Percentiles rank a stretch among this genome's conserved stretches.
Evolutionary conservation across 768 basidiomycete species (phyloP).

Genomic region (Russula olivacea): DNA sequence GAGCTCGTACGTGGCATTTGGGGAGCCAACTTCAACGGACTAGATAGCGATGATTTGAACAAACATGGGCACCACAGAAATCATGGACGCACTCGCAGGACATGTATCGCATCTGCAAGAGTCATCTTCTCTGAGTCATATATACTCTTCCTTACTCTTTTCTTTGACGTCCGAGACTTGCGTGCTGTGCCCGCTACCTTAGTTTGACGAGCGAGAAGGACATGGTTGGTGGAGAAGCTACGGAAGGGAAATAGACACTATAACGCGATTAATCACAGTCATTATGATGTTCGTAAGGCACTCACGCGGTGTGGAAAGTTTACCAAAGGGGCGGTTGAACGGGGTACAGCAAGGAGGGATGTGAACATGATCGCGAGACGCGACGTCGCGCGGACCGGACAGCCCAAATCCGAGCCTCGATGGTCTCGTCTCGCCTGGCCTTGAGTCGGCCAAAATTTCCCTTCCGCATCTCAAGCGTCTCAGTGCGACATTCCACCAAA

Average conservation of each 20-base stretch:
- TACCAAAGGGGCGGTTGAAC: background rate
- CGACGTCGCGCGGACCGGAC: constrained; percentile 6
- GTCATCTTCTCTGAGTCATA: constrained; percentile 63
- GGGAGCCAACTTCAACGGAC: constrained; percentile 80
- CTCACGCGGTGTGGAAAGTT: background rate
- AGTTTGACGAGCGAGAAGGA: constrained; percentile 44
- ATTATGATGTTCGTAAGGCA: background rate
- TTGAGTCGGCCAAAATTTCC: constrained; percentile 32
- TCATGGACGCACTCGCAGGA: constrained; percentile 42
- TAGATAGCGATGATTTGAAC: constrained; percentile 30
- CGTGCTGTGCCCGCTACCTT: constrained; percentile 45
- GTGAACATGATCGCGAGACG: constrained; percentile 14
- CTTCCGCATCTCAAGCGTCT: constrained; percentile 33
- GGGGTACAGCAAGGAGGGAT: background rate
- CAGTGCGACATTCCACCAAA: constrained; percentile 37
- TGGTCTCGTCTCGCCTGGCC: constrained; percentile 40
- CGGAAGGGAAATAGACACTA: constrained; percentile 30
- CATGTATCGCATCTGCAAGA: constrained; percentile 57
- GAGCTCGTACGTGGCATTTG: constrained; percentile 72
- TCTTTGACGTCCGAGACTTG: constrained; percentile 46
- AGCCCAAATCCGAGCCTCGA: constrained; percentile 19
- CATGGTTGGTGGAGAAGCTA: constrained; percentile 48
- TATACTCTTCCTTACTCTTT: constrained; percentile 47
- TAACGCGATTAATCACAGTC: background rate
- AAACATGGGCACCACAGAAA: constrained; percentile 36